A percentile compares a stretch with the other conserved stretches of the same genome.
These are phyloP conservation scores for Oryza coarctata DNA, from an alignment of 176 grass and related monocot species.

Conservation along the genomic window DNA sequence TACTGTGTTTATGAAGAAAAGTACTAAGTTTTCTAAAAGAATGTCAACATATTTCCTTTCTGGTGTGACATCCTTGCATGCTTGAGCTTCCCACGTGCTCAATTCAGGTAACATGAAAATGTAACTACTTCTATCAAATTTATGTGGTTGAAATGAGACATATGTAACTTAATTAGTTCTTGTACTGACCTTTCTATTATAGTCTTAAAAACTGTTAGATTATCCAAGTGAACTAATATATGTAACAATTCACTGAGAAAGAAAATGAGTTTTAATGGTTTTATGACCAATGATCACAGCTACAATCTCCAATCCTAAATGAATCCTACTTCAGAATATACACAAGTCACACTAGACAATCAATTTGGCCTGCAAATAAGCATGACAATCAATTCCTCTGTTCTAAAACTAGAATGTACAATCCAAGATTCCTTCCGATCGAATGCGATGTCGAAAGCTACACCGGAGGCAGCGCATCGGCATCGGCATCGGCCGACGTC, in stretches of 20 bases:
- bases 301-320: not conserved
- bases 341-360: not conserved
- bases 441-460: not conserved
- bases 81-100: not conserved
- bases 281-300: not conserved
- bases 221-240: not conserved
- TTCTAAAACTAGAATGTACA: not conserved
- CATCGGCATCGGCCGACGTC: not conserved
- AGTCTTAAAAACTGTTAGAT: too few relatives aligned
- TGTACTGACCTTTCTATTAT: too few relatives aligned
- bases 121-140: not conserved
- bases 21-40: too few relatives aligned
- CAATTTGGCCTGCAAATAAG: not conserved
- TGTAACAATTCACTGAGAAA: not conserved
- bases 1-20: too few relatives aligned
- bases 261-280: not conserved
- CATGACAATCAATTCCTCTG: not conserved
- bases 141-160: not conserved
- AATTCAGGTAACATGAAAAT: not conserved
- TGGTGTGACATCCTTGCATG: not conserved
- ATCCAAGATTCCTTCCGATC: not conserved
- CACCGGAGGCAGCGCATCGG: not conserved
- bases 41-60: not conserved
- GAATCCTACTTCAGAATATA: not conserved
- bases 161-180: too few relatives aligned